A percentile compares a stretch with the other conserved stretches of the same genome.
Conservation (phyloP, 768 basidiomycete species). For the Pleurotus giganteus region DNA sequence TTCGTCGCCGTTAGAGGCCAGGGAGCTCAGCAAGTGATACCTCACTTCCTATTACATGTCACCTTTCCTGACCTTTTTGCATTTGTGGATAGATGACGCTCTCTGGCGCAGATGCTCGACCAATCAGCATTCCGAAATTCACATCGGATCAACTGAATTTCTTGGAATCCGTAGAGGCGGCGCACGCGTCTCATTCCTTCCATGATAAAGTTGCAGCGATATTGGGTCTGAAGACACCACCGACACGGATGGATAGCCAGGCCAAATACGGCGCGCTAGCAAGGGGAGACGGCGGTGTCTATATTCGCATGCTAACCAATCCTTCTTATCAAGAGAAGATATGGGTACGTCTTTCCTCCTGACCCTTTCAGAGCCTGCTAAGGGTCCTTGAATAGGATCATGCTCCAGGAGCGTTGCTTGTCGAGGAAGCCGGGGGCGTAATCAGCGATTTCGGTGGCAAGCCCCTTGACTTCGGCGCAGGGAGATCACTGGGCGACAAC, state of each 20-base stretch:
- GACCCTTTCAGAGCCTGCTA: not conserved
- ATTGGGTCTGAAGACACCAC: slow-evolving; percentile 61
- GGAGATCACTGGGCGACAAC: slow-evolving; percentile 83
- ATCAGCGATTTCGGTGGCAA: slow-evolving; percentile 81
- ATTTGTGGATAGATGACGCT: slow-evolving; percentile 46
- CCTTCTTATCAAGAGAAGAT: slow-evolving; percentile 89
- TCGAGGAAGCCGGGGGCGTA: slow-evolving; percentile 88
- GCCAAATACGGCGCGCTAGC: slow-evolving; percentile 91
- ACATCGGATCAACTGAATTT: slow-evolving; percentile 54
- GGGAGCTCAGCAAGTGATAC: slow-evolving; percentile 69
- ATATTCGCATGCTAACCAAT: slow-evolving; percentile 77
- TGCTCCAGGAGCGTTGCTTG: slow-evolving; percentile 79
- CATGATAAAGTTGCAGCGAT: slow-evolving; percentile 69
- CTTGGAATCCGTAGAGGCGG: slow-evolving; percentile 91
- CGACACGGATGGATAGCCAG: slow-evolving; percentile 91
- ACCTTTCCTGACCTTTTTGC: not conserved
- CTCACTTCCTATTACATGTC: not conserved
- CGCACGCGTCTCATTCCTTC: slow-evolving; percentile 88
- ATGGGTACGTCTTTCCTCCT: slow-evolving; percentile 60
- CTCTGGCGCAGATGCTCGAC: slow-evolving; percentile 42
- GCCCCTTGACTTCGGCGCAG: slow-evolving; percentile 81
- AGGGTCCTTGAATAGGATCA: slow-evolving; percentile 61
- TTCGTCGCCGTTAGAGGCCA: slow-evolving; percentile 88
- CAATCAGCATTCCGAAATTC: slow-evolving; percentile 53
- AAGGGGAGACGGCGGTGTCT: slow-evolving; percentile 82